Evolutionary conservation across 1,139 yeast species (phyloP), one percentile per base, ranked within the genome.

Genomic region (Candida tunisiensis): DNA sequence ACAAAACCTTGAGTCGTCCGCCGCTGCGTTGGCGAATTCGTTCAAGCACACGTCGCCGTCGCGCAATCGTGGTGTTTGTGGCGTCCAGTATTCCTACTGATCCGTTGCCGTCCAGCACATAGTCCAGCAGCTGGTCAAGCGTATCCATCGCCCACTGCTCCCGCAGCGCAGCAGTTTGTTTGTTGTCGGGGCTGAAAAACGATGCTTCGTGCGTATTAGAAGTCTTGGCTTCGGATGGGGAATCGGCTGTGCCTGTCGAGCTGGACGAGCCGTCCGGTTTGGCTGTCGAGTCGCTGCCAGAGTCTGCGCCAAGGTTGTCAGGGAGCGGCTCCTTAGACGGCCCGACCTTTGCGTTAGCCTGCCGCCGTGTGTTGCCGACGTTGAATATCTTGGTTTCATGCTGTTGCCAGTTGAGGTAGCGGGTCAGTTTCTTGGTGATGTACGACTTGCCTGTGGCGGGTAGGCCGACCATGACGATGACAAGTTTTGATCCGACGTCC

Each of bases 101-200:
- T 2, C 96, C 96, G 18, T 73, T 69, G 0, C 85, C 93, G 16
- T 67, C 63, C 29, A 82, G 51, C 5, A 88, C 67, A 49, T 79
- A 85, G 41, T 82, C 91, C 21, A 88, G 59, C 34, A 88, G 54
- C 43, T 77, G 79, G 34, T 82, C 92, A 33, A 88, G 57, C 0
- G 96, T 88, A 38, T 85, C 94, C 72, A 78, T 74, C 1, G 98
- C 98, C 95, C 96, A 85, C 48, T 75, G 69, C 41, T 88, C 96
- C 34, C 96, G 65, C 28, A 83, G 57, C 16, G 64, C 58, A 9
- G 70, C 70, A 15, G 77, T 70, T 19, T 67, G 58, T 25, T 60
- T 54, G 46, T 88, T 83, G 34, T 69, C 72, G 0, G 96, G 95
- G 24, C 77, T 68, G 55, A 88, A 88, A 47, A 88, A 88, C 34